Conservation (phyloP, 805 yeast species). For the Lipomyces spencermartinsiae region DNA sequence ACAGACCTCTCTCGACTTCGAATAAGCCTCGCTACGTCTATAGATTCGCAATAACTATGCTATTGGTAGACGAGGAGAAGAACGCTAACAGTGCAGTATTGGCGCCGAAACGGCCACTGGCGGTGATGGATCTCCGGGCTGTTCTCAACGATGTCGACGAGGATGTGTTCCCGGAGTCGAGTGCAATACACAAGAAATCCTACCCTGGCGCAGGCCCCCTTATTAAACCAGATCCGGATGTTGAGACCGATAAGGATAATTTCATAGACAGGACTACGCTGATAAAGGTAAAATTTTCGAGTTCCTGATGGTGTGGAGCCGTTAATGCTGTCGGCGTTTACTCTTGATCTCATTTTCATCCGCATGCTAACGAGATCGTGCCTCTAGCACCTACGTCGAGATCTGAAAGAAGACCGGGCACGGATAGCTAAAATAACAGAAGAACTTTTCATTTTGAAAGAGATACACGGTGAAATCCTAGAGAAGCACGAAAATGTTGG, state of each 20-base stretch:
- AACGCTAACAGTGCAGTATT: not conserved
- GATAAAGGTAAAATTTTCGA: conserved; percentile 23
- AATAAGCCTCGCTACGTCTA: not conserved
- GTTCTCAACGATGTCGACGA: conserved; percentile 29
- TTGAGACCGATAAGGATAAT: conserved; percentile 6
- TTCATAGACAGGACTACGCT: conserved; percentile 19
- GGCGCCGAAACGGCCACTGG: conserved; percentile 26
- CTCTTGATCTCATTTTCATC: not conserved
- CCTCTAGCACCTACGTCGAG: conserved; percentile 22
- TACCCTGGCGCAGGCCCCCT: not conserved
- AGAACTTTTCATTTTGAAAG: conserved; percentile 11
- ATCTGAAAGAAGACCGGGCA: conserved; percentile 19
- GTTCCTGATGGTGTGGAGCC: not conserved
- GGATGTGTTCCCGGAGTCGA: conserved; percentile 19
- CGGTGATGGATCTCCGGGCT: conserved; percentile 32
- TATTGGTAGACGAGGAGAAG: not conserved
- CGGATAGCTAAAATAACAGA: conserved; percentile 18
- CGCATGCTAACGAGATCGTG: not conserved
- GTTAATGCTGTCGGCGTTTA: not conserved
- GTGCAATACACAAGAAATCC: conserved; percentile 1
- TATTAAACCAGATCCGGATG: conserved; percentile 13
- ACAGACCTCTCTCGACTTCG: not conserved
- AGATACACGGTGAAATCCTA: conserved; percentile 24
- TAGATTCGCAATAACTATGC: not conserved
- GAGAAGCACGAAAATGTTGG: conserved; percentile 20